phyloP scores from a whole-genome alignment of 495 filamentous ascomycete species.

The Trichoderma virens region DNA sequence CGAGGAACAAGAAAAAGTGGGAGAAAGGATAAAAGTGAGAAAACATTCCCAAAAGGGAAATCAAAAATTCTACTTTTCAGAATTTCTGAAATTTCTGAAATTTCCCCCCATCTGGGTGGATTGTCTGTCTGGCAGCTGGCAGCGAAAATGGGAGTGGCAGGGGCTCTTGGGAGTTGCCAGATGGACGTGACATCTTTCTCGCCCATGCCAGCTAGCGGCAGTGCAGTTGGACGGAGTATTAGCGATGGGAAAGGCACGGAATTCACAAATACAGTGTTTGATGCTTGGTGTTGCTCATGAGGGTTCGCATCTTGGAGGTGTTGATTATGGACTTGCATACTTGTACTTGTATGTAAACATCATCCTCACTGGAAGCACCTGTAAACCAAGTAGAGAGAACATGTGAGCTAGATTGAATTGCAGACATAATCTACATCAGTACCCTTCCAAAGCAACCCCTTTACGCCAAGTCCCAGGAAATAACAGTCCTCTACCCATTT shows the following conservation, averaged over 20 bases:
- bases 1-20: not conserved
- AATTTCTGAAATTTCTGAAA: not conserved
- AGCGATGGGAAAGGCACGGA: not conserved
- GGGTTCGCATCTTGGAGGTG: no score
- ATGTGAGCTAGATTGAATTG: not conserved
- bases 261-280: not conserved
- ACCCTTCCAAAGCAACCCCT: not conserved
- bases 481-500: not conserved
- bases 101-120: not conserved
- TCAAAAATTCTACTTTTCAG: not conserved
- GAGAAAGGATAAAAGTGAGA: not conserved
- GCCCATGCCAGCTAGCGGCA: not conserved
- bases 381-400: not conserved
- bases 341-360: not conserved
- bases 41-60: not conserved
- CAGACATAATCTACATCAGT: not conserved
- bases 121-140: conserved; percentile 7
- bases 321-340: not conserved
- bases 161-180: not conserved
- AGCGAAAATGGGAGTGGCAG: not conserved
- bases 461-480: not conserved
- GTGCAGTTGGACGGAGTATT: not conserved
- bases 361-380: not conserved
- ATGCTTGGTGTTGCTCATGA: no score
- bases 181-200: not conserved